Evolutionary conservation across 345 rosid genomes (phyloP).

Genomic region (Euphorbia tirucalli): DNA sequence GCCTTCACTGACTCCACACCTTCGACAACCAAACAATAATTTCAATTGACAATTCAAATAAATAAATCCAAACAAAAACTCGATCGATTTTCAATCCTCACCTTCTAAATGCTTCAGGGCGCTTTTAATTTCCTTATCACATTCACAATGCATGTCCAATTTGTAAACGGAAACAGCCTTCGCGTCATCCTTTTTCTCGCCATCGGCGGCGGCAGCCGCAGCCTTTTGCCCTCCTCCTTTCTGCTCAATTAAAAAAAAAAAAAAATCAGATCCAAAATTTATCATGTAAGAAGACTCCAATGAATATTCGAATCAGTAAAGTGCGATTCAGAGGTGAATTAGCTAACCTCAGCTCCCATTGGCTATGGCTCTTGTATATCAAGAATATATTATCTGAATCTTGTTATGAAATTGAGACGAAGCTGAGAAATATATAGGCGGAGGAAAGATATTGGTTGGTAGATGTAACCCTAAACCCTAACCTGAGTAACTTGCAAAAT

Average conservation of each 20-base stretch:
- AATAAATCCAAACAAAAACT: background rate
- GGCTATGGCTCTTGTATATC: too few relatives aligned
- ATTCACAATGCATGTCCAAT: constrained; percentile 83
- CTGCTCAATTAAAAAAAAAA: too few relatives aligned
- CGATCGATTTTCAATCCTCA: background rate
- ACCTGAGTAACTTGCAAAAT: too few relatives aligned
- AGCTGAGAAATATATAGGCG: constrained; percentile 30
- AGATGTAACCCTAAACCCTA: constrained; percentile 6
- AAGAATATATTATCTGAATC: background rate
- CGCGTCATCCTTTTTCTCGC: constrained; percentile 29
- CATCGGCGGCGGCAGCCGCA: constrained; percentile 33
- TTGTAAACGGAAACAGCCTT: constrained; percentile 50
- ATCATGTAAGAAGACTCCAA: too few relatives aligned
- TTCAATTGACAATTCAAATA: background rate
- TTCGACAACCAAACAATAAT: constrained; percentile 9
- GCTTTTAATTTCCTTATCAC: constrained; percentile 52
- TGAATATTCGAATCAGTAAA: background rate
- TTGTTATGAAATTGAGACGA: constrained; percentile 15
- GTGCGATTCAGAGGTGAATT: background rate
- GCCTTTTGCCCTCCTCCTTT: too few relatives aligned
- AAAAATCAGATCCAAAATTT: too few relatives aligned
- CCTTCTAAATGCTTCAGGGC: constrained; percentile 29
- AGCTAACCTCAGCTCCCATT: constrained; percentile 49
- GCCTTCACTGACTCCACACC: constrained; percentile 38
- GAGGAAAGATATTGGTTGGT: background rate